These are phyloP conservation scores for Cordyceps militaris DNA, from an alignment of 2,329 filamentous ascomycete genomes.

Conservation along the genomic window DNA sequence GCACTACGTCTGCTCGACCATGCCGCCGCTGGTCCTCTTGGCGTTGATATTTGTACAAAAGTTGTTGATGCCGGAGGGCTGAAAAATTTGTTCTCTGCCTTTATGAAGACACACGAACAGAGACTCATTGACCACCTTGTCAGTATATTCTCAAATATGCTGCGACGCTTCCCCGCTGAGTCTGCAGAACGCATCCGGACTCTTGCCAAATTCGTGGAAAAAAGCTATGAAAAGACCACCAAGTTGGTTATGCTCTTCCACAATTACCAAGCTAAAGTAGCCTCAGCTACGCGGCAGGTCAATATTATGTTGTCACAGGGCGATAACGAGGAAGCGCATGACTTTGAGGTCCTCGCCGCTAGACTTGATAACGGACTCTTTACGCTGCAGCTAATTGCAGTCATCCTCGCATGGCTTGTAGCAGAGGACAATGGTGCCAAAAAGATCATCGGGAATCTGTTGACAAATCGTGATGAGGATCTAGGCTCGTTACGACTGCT, in stretches of 20 bases:
- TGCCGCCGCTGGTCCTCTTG: slow-evolving; percentile 48
- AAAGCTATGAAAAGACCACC: slow-evolving; percentile 77
- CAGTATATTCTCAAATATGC: slow-evolving; percentile 74
- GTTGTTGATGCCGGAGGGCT: slow-evolving; percentile 79
- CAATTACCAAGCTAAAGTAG: slow-evolving; percentile 60
- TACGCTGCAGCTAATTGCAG: slow-evolving; percentile 74
- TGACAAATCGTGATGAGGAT: slow-evolving; percentile 62
- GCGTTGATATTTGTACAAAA: slow-evolving; percentile 60
- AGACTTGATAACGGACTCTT: slow-evolving; percentile 81
- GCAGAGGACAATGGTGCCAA: slow-evolving; percentile 79
- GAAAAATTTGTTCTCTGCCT: slow-evolving; percentile 77
- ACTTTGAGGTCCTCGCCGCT: slow-evolving; percentile 65
- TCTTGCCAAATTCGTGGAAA: slow-evolving; percentile 92
- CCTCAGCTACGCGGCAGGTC: slow-evolving; percentile 47
- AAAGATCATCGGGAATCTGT: slow-evolving; percentile 52
- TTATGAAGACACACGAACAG: slow-evolving; percentile 73
- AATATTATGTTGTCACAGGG: slow-evolving; percentile 12
- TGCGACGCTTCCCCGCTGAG: slow-evolving; percentile 71
- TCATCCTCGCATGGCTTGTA: slow-evolving; percentile 81
- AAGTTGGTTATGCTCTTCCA: slow-evolving; percentile 65
- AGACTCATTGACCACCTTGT: slow-evolving; percentile 71
- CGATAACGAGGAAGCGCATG: slow-evolving; percentile 42
- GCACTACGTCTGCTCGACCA: slow-evolving; percentile 82
- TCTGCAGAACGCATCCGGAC: slow-evolving; percentile 73
- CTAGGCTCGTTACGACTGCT: slow-evolving; percentile 58